phyloP scores from a whole-genome alignment of 306 rosid genomes.

The Mimosa bimucronata region DNA sequence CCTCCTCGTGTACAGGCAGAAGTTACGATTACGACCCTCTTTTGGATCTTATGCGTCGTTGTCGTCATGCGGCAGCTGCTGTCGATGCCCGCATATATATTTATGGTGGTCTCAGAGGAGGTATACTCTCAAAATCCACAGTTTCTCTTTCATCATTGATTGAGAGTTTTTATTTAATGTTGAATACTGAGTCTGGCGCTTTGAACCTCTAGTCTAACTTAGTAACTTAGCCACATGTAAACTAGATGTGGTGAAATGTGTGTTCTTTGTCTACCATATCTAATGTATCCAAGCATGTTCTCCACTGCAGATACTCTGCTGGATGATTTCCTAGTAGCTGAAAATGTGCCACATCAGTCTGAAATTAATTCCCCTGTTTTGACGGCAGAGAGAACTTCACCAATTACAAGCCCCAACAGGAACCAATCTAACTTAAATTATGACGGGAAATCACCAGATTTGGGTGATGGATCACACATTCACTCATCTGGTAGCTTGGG shows the following conservation, averaged over 20 bases:
- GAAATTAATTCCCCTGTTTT: conserved; percentile 57
- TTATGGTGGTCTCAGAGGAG: conserved; percentile 96
- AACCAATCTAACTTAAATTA: conserved; percentile 53
- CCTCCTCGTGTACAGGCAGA: conserved; percentile 80
- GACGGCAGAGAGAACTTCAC: conserved; percentile 67
- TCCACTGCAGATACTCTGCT: conserved; percentile 71
- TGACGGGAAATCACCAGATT: conserved; percentile 41
- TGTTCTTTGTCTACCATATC: conserved; percentile 22
- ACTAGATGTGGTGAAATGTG: conserved; percentile 26
- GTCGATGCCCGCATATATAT: conserved; percentile 80
- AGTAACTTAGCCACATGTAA: neutral
- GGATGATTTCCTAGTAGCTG: conserved; percentile 92
- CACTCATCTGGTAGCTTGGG: conserved; percentile 63
- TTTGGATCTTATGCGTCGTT: conserved; percentile 96
- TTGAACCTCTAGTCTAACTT: conserved; percentile 6
- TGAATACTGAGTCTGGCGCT: conserved; percentile 21
- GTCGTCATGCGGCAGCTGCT: conserved; percentile 98
- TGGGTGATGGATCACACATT: conserved; percentile 55
- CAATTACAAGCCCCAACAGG: conserved; percentile 57
- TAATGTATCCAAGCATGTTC: conserved; percentile 35
- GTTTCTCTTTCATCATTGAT: conserved; percentile 29
- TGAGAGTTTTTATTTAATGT: conserved; percentile 22
- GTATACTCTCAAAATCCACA: conserved; percentile 47
- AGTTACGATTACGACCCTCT: conserved; percentile 80
- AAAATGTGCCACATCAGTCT: conserved; percentile 70